These are phyloP conservation scores for Lactifluus pinguis DNA, from an alignment of 768 basidiomycete genomes.

Conservation along the genomic window DNA sequence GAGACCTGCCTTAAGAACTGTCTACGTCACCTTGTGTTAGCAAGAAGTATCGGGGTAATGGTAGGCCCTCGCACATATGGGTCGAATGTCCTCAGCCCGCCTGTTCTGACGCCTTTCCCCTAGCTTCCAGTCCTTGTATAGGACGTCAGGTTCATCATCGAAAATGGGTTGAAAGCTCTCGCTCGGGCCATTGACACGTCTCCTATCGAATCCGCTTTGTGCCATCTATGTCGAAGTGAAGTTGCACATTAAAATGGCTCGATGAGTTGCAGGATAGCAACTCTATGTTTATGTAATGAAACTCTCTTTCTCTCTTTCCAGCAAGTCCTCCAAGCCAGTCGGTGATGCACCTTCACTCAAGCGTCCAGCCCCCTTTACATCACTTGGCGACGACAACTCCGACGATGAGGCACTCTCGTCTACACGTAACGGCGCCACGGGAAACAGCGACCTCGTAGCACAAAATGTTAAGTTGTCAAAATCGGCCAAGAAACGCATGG, in stretches of 20 bases:
- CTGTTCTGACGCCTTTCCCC: slow-evolving; percentile 44
- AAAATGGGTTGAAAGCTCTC: slow-evolving; percentile 64
- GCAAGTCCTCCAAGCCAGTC: slow-evolving; percentile 45
- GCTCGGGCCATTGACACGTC: slow-evolving; percentile 88
- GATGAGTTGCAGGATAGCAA: neutral
- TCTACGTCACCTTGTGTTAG: slow-evolving; percentile 9
- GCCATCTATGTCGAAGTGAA: slow-evolving; percentile 5
- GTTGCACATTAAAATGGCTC: neutral
- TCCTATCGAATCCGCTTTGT: slow-evolving; percentile 65
- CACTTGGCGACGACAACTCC: slow-evolving; percentile 54
- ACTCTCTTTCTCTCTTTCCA: slow-evolving; percentile 75
- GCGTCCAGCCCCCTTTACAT: slow-evolving; percentile 53
- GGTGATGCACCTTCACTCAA: slow-evolving; percentile 41
- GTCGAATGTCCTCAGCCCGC: slow-evolving; percentile 56
- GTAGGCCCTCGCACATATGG: slow-evolving; percentile 58
- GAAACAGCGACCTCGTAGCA: slow-evolving; percentile 48
- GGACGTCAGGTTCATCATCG: slow-evolving; percentile 26
- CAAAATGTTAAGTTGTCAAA: slow-evolving; percentile 54
- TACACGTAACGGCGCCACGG: slow-evolving; percentile 31
- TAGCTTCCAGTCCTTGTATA: slow-evolving; percentile 24
- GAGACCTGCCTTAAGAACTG: slow-evolving; percentile 84
- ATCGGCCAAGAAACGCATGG: slow-evolving; percentile 62
- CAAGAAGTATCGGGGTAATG: neutral
- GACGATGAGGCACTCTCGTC: slow-evolving; percentile 39
- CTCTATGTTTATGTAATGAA: slow-evolving; percentile 46